Evolutionary conservation across 768 basidiomycete genomes (phyloP).

Genomic region (Boletus bicolor): DNA sequence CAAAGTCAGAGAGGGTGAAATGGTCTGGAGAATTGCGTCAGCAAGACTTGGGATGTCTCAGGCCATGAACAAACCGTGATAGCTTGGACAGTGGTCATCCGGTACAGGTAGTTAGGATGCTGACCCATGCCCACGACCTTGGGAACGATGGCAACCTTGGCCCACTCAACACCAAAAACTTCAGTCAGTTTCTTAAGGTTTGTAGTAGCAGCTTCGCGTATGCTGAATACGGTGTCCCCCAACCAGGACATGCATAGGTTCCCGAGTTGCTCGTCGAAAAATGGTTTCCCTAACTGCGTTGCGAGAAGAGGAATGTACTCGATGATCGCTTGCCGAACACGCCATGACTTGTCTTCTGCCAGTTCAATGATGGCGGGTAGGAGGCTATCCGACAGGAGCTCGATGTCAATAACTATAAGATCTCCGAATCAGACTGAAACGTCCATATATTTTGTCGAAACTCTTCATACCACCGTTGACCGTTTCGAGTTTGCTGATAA

Average conservation of each 20-base stretch:
- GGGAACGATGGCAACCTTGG: constrained; percentile 87
- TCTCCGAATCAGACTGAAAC: constrained; percentile 9
- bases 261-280: constrained; percentile 97
- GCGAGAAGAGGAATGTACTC: constrained; percentile 99
- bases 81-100: constrained; percentile 99
- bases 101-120: constrained; percentile 94
- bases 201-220: constrained; percentile 95
- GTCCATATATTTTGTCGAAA: not conserved
- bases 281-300: constrained; percentile 92
- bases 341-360: constrained; percentile 99
- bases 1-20: constrained; percentile 82
- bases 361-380: constrained; percentile 97
- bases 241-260: constrained; percentile 99
- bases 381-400: constrained; percentile 88
- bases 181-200: constrained; percentile 97
- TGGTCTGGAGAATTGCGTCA: constrained; percentile 60
- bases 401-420: constrained; percentile 89
- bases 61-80: constrained; percentile 69
- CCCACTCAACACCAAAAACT: constrained; percentile 99
- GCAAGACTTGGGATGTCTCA: not conserved
- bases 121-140: constrained; percentile 97
- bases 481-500: constrained; percentile 97
- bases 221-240: constrained; percentile 97
- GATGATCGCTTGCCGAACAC: constrained; percentile 98
- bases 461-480: constrained; percentile 77